Evolutionary conservation across 768 basidiomycete genomes (phyloP), one percentile per base, ranked within the genome.

Genomic region (Mycena galopus): DNA sequence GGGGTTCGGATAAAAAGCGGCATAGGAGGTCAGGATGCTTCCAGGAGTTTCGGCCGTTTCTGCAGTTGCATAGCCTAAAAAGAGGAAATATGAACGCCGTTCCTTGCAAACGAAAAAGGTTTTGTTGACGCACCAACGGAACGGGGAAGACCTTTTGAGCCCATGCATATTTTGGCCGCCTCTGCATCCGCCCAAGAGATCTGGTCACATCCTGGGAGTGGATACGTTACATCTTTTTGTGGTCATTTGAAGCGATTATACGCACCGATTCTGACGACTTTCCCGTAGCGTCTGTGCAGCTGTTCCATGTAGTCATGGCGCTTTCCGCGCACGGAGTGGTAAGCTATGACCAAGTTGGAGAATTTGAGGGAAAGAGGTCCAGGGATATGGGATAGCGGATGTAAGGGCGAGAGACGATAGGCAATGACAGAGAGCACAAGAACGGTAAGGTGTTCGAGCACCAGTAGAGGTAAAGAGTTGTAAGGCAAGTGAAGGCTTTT

Each of bases 331-430:
- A 63, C 27, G 17, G 42, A 27, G 29, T 63, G 61, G 27, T 63
- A 63, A 10, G 61, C 61, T 4, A 63, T 63, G 39, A 37, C 27
- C 10, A 80, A 58, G 53, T 86, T 86, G 14, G 85, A 82, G 19
- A 87, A 32, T 62, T 81, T 87, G 73, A 78, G 80, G 2, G 85
- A 55, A 0, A 83, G 11, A 0, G 89, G 89, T 16, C 88, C 89
- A n/a, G 88, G 88, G 73, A 85, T 88, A 32, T 79, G 75, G 9
- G 86, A 85, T 10, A 90, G 81, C 1, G 88, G 88, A 75, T 90
- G 89, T 78, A 85, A 85, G 5, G 88, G 88, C 7, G 88, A 89
- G 7, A 89, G 69, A n/a, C 88, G 86, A 76, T 90, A 89, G 10
- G 81, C 27, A 23, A 81, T 53, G 21, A 86, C 80, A 1, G 84